Percentiles rank a stretch among this genome's conserved stretches.
Conservation (phyloP, 192 early-diverging fungal genomes). For the Coemansia sp. region DNA sequence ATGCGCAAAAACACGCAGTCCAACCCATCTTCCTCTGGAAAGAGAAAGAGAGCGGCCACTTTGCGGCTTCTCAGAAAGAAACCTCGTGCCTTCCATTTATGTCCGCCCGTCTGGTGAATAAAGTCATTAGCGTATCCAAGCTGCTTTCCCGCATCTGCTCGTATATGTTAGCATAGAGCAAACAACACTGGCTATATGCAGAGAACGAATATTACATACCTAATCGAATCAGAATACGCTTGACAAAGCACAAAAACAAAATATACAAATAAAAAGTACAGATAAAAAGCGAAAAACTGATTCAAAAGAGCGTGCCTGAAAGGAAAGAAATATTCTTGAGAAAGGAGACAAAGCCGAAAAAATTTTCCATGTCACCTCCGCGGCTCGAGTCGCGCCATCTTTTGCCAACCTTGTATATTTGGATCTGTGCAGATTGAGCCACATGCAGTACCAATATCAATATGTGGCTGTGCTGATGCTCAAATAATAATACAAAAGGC, state of each 20-base stretch:
- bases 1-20: constrained; percentile 49
- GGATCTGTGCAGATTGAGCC: no score
- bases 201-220: neutral
- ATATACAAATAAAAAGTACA: neutral
- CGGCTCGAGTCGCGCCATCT: neutral
- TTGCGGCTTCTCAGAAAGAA: constrained; percentile 20
- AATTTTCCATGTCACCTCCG: neutral
- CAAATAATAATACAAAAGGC: neutral
- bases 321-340: no score
- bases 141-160: neutral
- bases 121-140: constrained; percentile 27
- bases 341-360: neutral
- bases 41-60: constrained; percentile 38
- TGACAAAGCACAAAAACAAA: neutral
- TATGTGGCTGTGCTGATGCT: neutral
- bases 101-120: constrained; percentile 53
- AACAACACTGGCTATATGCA: neutral
- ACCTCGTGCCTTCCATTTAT: constrained; percentile 47
- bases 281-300: neutral
- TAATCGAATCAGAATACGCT: neutral
- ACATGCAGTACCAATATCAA: neutral
- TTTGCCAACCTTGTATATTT: neutral
- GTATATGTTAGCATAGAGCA: neutral
- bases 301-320: neutral
- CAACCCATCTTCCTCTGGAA: constrained; percentile 11